Evolutionary conservation across 2,329 filamentous ascomycete species (phyloP), one percentile per base, ranked within the genome.

Genomic region (Thelonectria blattea): DNA sequence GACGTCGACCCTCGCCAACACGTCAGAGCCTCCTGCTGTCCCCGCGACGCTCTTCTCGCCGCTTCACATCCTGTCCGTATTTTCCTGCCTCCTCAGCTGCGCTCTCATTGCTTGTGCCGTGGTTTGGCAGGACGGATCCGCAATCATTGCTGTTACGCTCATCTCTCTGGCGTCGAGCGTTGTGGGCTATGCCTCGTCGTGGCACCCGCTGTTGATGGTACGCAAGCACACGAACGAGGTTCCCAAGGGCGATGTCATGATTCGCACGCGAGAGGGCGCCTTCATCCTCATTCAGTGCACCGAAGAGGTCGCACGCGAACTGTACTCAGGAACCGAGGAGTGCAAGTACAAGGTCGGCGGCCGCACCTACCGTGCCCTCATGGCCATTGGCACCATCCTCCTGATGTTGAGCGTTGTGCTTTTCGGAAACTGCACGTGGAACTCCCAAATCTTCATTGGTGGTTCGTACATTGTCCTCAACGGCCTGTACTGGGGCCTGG

Each of bases 401-500:
- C 79, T 89, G 46, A 89, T 89, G 86, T 69, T 84, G 3, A 80
- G 82, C 1, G 84, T 89, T 11, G 83, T 89, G 12, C 74, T 88
- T 14, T 73, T 89, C 34, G 86, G 85, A 1, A 88, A 88, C 69
- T 86, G 85, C 72, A 80, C 80, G n/a, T 88, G 85, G 79, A 78
- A 80, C 46, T 82, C 83, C 61, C 86, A 89, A 72, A 80, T 84
- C 10, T 81, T 85, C 11, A 84, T 88, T 60, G 85, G 84, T 7
- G 77, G 74, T 2, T 77, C 80, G 1, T 89, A 89, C 65, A 83
- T 89, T 56, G 63, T 83, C 4, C 77, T 89, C 51, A 89, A 89
- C 61, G 83, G 81, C 10, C 71, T 84, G 0, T 88, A 88, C 71
- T 89, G 85, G 86, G 75, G 76, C 1, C 76, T 85, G 52, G 81